Conservation (phyloP, 2,329 filamentous ascomycete genomes). For the Aspergillus sergii region DNA sequence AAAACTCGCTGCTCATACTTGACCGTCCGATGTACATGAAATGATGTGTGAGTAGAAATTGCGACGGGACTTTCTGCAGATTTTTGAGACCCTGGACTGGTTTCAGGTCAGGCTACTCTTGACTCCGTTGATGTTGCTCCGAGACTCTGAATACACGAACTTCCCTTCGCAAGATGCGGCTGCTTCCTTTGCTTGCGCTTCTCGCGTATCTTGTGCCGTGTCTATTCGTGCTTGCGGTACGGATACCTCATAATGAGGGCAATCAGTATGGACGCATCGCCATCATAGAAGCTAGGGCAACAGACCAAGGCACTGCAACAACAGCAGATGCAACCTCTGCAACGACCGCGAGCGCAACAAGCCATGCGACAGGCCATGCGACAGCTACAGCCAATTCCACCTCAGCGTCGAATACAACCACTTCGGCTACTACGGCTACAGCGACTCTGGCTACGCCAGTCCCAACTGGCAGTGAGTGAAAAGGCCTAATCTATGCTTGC, state of each 20-base stretch:
- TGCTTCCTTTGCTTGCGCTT: constrained; percentile 14
- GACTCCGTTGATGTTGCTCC: neutral
- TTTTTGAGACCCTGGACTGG: neutral
- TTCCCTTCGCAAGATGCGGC: constrained; percentile 18
- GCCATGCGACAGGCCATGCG: constrained; percentile 15
- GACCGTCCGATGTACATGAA: constrained; percentile 6
- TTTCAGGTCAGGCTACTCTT: neutral
- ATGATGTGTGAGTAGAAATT: constrained; percentile 13
- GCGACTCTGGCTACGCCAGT: constrained; percentile 28
- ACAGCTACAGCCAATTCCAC: constrained; percentile 18
- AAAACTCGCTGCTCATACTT: constrained; percentile 3
- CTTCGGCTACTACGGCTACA: constrained; percentile 25
- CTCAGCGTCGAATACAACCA: constrained; percentile 12
- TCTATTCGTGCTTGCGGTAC: constrained; percentile 16
- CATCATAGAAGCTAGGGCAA: constrained; percentile 13
- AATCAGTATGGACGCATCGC: constrained; percentile 4
- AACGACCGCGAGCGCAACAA: constrained; percentile 9
- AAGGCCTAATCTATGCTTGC: neutral
- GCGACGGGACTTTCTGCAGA: constrained; percentile 5
- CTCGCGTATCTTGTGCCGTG: constrained; percentile 16
- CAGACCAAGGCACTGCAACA: constrained; percentile 16
- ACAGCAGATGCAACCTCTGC: constrained; percentile 13
- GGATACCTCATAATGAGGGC: constrained; percentile 14
- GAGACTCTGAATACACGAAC: neutral
- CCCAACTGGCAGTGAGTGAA: constrained; percentile 17